Evolutionary conservation across 257 asterid genomes (phyloP).

Genomic region (Solanum pinnatisectum): DNA sequence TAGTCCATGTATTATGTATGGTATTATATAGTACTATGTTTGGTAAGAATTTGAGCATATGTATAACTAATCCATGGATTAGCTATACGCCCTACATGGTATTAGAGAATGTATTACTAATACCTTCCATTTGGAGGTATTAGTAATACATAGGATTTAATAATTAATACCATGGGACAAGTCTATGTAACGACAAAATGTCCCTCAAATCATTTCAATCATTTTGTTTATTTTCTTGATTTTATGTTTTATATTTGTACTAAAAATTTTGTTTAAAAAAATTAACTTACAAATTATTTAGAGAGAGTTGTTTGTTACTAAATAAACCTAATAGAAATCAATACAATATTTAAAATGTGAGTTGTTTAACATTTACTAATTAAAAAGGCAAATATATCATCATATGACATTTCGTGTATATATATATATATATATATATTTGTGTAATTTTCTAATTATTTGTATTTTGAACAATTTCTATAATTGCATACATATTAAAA

Average conservation of each 20-base stretch:
- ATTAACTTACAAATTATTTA: not conserved
- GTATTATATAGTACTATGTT: not conserved
- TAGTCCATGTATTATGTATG: not conserved
- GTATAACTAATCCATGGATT: not conserved
- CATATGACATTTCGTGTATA: no score
- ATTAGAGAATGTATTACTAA: not conserved
- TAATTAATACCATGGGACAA: not conserved
- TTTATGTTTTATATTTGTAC: not conserved
- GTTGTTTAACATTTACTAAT: no score
- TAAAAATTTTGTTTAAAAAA: no score
- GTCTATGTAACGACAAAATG: not conserved
- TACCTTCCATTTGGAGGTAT: not conserved
- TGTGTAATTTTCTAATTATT: no score
- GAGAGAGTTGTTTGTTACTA: not conserved
- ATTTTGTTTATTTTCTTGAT: no score
- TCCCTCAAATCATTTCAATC: not conserved
- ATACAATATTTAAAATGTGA: no score
- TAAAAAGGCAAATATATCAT: no score
- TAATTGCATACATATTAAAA: no score
- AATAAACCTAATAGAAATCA: no score
- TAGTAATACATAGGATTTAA: not conserved
- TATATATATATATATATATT: no score
- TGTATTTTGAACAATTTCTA: no score
- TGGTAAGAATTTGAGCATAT: not conserved
- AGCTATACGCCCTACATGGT: not conserved